Evolutionary conservation across 2,329 filamentous ascomycete genomes (phyloP).

Genomic region (Paecilomyces variotii): DNA sequence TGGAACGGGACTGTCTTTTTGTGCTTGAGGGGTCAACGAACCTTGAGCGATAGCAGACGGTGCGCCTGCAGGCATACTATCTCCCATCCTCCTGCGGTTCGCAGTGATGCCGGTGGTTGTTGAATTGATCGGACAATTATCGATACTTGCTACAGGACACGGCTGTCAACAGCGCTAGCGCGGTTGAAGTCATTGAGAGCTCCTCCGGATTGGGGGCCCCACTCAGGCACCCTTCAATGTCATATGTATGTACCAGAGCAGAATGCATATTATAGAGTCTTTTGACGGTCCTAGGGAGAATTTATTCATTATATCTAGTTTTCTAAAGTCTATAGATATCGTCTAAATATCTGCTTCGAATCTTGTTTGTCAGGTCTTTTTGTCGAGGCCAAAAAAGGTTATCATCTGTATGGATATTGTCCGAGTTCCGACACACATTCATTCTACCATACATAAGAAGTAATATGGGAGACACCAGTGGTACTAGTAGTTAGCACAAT

Average conservation of each 20-base stretch:
- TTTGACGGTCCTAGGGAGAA: neutral
- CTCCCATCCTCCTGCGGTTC: neutral
- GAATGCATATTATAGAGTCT: neutral
- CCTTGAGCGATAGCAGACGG: conserved; percentile 15
- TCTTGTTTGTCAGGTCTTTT: neutral
- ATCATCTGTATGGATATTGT: neutral
- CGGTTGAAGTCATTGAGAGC: conserved; percentile 8
- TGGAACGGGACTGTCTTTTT: conserved; percentile 2
- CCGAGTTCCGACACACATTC: neutral
- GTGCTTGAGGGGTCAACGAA: conserved; percentile 7
- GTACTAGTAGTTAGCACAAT: neutral
- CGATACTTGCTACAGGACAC: conserved; percentile 7
- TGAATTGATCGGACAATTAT: neutral
- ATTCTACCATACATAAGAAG: neutral
- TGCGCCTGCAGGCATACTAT: conserved; percentile 16
- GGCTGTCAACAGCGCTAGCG: conserved; percentile 31
- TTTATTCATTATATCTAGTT: neutral
- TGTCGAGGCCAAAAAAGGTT: neutral
- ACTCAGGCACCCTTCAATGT: conserved; percentile 10
- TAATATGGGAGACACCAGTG: neutral
- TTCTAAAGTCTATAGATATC: neutral
- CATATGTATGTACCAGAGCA: neutral
- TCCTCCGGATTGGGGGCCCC: conserved; percentile 4
- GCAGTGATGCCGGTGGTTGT: neutral
- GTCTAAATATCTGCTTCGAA: neutral